These are phyloP conservation scores for Aspergillus wentii DNA, from an alignment of 495 filamentous ascomycete genomes.

Conservation along the genomic window DNA sequence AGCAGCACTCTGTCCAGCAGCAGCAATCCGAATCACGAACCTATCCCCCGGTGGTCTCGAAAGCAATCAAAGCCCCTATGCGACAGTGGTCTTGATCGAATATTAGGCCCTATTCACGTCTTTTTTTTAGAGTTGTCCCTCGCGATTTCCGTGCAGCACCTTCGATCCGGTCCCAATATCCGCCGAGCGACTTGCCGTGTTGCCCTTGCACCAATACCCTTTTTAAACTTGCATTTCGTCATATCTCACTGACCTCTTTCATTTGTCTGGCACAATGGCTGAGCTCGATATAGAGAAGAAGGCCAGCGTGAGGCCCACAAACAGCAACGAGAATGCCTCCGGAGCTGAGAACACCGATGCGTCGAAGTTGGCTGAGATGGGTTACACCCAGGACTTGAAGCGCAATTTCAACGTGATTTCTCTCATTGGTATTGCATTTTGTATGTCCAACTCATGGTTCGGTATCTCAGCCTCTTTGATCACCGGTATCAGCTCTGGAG, in stretches of 20 bases:
- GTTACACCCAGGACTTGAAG: conserved; percentile 53
- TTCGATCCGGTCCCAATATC: neutral
- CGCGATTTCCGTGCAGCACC: conserved; percentile 10
- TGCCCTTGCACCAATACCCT: conserved; percentile 10
- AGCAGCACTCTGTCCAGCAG: conserved; percentile 2
- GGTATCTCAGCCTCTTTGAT: conserved; percentile 54
- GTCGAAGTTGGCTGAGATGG: conserved; percentile 44
- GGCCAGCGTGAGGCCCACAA: conserved; percentile 13
- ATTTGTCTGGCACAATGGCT: conserved; percentile 11
- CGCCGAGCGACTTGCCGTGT: conserved; percentile 2
- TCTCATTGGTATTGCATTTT: conserved; percentile 56
- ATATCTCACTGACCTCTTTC: conserved; percentile 1
- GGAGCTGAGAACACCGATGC: conserved; percentile 25
- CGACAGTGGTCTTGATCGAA: conserved; percentile 8
- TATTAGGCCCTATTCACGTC: neutral
- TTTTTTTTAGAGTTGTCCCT: conserved; percentile 3
- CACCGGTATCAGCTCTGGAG: conserved; percentile 58
- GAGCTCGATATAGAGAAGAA: conserved; percentile 22
- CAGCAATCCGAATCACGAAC: neutral
- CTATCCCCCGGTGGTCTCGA: too few relatives aligned
- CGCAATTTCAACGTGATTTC: conserved; percentile 55
- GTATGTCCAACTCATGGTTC: conserved; percentile 62
- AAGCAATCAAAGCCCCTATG: conserved; percentile 10
- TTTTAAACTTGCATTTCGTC: neutral
- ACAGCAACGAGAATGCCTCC: conserved; percentile 11